Base-by-base conservation (phyloP, 2,329 filamentous ascomycete species). In the Trichoderma sp. region DNA sequence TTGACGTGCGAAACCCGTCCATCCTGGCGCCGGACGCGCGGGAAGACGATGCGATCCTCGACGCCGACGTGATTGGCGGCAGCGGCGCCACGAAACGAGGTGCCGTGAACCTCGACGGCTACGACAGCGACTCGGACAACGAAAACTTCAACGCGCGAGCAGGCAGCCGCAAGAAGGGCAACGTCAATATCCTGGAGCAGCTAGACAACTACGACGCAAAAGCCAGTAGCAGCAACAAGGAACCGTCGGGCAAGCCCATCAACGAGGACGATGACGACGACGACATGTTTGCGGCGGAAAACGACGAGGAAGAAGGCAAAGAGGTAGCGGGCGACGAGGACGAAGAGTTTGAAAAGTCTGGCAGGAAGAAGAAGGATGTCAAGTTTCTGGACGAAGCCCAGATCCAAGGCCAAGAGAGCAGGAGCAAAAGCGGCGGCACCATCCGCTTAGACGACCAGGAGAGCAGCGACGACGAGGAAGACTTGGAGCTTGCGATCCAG, bases 91-190 rank as follows among this genome's bases (percentile, higher is more conserved):
- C 92, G 0, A 97, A 97, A 76, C 91, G 95, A 68, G 94, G 94
- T 70, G 95, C 94, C 0, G 91, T 99, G 63, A 97, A 98, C 73
- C 88, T 99, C 47, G 95, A 98, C 73, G 95, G 95, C 58, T 99
- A 98, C 79, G 94, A 98, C 71, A 95, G 90, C 10, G 95, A 99
- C 77, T 96, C 94, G 2, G 87, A 90, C 60, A 94, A 96, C 69
- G 95, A 98, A 74, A 93, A 91, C 51, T 96, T 97, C 76, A 86
- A 95, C 70, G 85, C 85, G 39, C 86, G 91, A 59, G 90, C 90
- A 6, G 87, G 88, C 66, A 83, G 84, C 64, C 85, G 83, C 68
- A 80, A 78, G 61, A 81, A 74, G 65, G 80, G 80, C 64, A 76
- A 83, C n/a, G 80, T 84, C 7, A 78, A 83, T 65, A 73, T 86